Percentiles rank a stretch among this genome's conserved stretches.
Conservation (phyloP, 2,329 filamentous ascomycete genomes). For the Myriosclerotinia duriaeana region DNA sequence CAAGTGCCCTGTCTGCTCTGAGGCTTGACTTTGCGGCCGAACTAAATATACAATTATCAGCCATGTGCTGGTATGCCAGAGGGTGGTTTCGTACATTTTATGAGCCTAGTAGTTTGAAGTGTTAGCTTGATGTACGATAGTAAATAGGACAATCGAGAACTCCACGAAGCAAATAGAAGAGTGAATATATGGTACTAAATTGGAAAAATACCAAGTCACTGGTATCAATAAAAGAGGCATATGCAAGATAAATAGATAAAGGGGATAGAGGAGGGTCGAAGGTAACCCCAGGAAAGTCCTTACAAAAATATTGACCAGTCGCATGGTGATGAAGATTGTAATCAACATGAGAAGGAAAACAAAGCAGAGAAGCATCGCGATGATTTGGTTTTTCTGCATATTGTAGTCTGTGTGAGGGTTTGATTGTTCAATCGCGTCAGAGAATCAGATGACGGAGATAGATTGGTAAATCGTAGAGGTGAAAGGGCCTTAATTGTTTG, state of each 20-base stretch:
- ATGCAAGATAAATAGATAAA: too few species aligned
- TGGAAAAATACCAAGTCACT: too few species aligned
- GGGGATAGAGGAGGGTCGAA: neutral
- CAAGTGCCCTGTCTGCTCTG: neutral
- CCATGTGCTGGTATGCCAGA: neutral
- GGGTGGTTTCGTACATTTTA: slow-evolving; percentile 10
- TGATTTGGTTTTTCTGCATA: slow-evolving; percentile 16
- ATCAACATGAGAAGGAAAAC: slow-evolving; percentile 18
- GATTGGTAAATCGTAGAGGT: neutral
- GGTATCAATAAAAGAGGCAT: too few species aligned
- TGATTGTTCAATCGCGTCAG: neutral
- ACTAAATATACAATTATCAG: neutral
- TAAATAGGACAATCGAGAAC: neutral
- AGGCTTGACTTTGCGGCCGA: neutral
- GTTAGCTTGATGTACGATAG: neutral
- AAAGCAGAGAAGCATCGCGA: slow-evolving; percentile 14
- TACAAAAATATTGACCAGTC: slow-evolving; percentile 20
- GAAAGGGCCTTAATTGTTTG: neutral
- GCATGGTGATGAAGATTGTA: slow-evolving; percentile 14
- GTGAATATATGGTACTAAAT: too few species aligned
- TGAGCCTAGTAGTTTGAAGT: neutral
- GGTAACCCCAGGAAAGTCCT: neutral
- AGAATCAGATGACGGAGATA: neutral
- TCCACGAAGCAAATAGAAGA: neutral
- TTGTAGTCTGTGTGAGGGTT: neutral